phyloP scores from a whole-genome alignment of 352 stramenopile genomes.

The Thraustochytrium striatum region DNA sequence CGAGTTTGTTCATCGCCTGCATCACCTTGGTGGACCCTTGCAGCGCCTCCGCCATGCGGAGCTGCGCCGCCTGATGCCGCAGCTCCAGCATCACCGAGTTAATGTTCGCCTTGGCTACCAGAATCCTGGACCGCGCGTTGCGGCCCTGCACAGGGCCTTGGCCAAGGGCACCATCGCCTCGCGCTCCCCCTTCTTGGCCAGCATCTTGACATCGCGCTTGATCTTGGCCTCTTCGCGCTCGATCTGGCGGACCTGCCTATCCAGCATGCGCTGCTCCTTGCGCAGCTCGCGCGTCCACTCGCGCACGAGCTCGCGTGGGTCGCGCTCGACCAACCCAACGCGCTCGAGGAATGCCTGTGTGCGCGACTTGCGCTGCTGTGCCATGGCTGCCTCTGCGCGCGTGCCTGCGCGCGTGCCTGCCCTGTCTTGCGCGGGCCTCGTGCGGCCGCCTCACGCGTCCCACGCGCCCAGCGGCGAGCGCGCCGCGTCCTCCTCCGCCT shows the following conservation, averaged over 20 bases:
- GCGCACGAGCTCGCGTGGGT: conserved; percentile 11
- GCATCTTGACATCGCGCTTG: conserved; percentile 24
- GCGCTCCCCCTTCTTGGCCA: conserved; percentile 1
- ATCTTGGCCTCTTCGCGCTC: conserved; percentile 30
- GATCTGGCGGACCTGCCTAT: conserved; percentile 5
- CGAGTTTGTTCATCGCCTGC: neutral
- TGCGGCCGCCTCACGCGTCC: no score
- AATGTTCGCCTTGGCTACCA: conserved; percentile 21
- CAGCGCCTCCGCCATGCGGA: conserved; percentile 11
- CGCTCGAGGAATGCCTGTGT: conserved; percentile 4
- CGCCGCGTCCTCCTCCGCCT: no score
- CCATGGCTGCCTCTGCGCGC: no score
- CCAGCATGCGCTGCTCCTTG: conserved; percentile 16
- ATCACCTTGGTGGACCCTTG: conserved; percentile 26
- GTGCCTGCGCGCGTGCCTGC: no score
- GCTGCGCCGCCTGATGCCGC: neutral
- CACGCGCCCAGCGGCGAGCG: no score
- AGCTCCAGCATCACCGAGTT: neutral
- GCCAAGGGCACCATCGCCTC: neutral
- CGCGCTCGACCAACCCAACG: neutral
- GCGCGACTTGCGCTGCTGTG: no score
- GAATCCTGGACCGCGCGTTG: neutral
- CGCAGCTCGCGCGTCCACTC: conserved; percentile 23
- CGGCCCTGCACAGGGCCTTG: neutral
- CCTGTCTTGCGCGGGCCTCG: no score